Base-by-base conservation (phyloP, 495 filamentous ascomycete species). In the Emericellopsis terricola region DNA sequence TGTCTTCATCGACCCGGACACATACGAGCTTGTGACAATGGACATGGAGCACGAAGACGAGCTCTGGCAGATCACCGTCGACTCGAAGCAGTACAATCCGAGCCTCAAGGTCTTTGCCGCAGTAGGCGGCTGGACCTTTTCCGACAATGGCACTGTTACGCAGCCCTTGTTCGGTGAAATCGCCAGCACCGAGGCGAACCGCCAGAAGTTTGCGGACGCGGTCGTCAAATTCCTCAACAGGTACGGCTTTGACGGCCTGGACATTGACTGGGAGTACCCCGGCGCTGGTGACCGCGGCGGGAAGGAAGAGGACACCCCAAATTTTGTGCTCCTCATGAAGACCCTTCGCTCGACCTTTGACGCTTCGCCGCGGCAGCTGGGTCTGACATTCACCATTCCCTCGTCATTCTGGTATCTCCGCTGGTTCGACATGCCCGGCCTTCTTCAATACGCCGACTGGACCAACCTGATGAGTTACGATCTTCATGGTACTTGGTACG, bases 401-500 rank as follows among this genome's bases (percentile, higher is more conserved):
- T 45, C 62, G 0, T 55, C 46, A 0, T 71, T 65, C 38, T 71
- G 65, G 64, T 74, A 74, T 39, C 36, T 74, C 1, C 51, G 54
- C 13, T 34, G 46, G 13, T 73, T 71, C 40, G 59, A 73, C 35
- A 16, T 73, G 19, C 34, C 45, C 1, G 38, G 28, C 1, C 38
- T 64, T 13, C 34, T 51, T 15, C 15, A 41, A 7, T 11, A 48
- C 19, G 48, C 61, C 3, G 65, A 72, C 40, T 73, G 55, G 51
- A 46, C 65, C 31, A 75, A 75, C 36, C 0, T 73, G 19, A 77
- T 77, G 70, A 51, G 43, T 0, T 70, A 69, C 41, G 60, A 67
- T 40, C 36, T 63, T 11, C 50, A 28, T 31, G n/a, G n/a, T n/a
- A n/a, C n/a, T n/a, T n/a, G n/a, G n/a, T n/a, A n/a, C n/a, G n/a